Conservation (phyloP, 1,284 basidiomycete genomes). For the Ustilago vetiveriae region DNA sequence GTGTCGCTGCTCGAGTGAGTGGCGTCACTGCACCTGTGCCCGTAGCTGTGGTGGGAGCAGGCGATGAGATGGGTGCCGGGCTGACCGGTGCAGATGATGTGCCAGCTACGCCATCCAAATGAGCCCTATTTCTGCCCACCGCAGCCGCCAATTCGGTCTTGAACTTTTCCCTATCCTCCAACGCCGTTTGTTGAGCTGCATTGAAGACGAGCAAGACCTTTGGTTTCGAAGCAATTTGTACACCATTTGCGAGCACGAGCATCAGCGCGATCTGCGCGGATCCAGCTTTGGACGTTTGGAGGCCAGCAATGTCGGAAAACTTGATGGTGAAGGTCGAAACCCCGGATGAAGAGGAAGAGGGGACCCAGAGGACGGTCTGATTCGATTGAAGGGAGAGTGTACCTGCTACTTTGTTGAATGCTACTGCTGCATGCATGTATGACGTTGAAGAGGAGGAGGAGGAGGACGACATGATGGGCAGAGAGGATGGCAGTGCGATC, state of each 20-base stretch:
- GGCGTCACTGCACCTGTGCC: conserved; percentile 20
- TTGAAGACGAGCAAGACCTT: conserved; percentile 53
- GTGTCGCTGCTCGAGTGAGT: conserved; percentile 12
- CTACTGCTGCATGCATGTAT: conserved; percentile 47
- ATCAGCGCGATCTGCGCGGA: conserved; percentile 56
- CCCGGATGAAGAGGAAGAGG: conserved; percentile 42
- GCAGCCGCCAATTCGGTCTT: conserved; percentile 52
- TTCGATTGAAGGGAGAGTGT: conserved; percentile 41
- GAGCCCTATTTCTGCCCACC: conserved; percentile 32
- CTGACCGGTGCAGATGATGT: conserved; percentile 12
- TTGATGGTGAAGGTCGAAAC: conserved; percentile 36
- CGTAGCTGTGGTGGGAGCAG: conserved; percentile 7
- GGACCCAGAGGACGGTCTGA: conserved; percentile 41
- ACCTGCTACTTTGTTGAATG: conserved; percentile 53
- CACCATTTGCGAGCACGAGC: conserved; percentile 43
- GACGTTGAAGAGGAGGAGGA: conserved; percentile 33
- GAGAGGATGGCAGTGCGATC: not conserved
- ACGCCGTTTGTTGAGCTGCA: conserved; percentile 43
- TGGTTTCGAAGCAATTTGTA: conserved; percentile 40
- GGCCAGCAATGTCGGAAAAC: conserved; percentile 44
- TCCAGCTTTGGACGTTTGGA: conserved; percentile 55
- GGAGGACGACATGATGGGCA: conserved; percentile 26
- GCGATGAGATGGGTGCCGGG: conserved; percentile 18
- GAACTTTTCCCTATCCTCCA: conserved; percentile 52
- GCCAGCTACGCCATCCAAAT: conserved; percentile 11